Conservation (phyloP, 1,139 yeast species). For the Hyphopichia wangnamkhiaoensis region DNA sequence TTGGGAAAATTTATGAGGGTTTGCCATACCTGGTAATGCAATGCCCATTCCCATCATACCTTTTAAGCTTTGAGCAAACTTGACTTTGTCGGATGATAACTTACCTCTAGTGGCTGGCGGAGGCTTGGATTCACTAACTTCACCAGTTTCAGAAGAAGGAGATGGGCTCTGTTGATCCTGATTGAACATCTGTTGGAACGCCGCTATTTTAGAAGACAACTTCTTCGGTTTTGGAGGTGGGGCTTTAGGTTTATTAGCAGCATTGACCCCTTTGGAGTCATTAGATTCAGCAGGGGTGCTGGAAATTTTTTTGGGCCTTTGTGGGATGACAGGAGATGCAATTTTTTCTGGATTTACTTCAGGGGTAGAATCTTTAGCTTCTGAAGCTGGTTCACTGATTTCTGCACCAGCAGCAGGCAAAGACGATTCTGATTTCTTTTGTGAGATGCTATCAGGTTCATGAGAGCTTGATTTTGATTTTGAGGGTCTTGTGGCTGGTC, state of each 20-base stretch:
- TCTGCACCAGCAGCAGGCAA: background rate
- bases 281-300: too few species aligned
- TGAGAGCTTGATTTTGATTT: background rate
- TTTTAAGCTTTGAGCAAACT: slow-evolving; percentile 56
- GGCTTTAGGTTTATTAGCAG: slow-evolving; percentile 31
- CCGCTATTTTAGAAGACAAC: slow-evolving; percentile 75
- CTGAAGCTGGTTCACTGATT: background rate
- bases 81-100: slow-evolving; percentile 36
- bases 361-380: background rate
- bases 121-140: slow-evolving; percentile 4
- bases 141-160: slow-evolving; percentile 7
- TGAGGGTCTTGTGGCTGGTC: background rate
- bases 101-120: slow-evolving; percentile 13
- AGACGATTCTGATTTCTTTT: background rate
- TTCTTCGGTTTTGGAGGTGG: slow-evolving; percentile 77
- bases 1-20: slow-evolving; percentile 13
- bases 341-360: background rate
- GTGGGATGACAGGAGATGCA: background rate
- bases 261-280: background rate
- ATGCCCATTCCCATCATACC: slow-evolving; percentile 57
- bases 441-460: slow-evolving; percentile 1
- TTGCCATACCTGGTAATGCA: slow-evolving; percentile 67
- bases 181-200: slow-evolving; percentile 71
- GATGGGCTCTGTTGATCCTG: slow-evolving; percentile 17
- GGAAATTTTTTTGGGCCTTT: background rate